Base-by-base conservation (phyloP, 805 yeast species). In the Kazachstania viticola region DNA sequence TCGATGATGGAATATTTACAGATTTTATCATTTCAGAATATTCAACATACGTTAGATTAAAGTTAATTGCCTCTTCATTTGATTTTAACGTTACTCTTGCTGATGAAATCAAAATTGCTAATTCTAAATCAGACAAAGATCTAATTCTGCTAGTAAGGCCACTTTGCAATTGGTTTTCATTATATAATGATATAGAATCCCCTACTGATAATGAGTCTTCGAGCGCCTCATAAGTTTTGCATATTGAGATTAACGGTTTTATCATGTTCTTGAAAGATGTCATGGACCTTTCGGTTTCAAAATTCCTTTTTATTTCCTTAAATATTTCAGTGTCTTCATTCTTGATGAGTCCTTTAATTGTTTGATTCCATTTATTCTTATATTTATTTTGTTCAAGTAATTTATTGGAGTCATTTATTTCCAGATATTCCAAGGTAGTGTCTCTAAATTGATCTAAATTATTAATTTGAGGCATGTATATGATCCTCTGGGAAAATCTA, bases 401-500 rank as follows among this genome's bases (percentile, higher is more conserved):
- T 4, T n/a, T 15, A 14, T 9, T 4, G 14, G 12, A 9, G 18
- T 19, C 16, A 22, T 14, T 5, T 29, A n/a, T 27, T 4, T 21
- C 14, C 21, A 46, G 19, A 19, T 64, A 56, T 17, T 64, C 51
- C 14, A 52, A 47, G 11, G 73, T 71, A 14, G 72, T 60, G 2
- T 52, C 46, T 54, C 70, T 59, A 42, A 78, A 81, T 11, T 62
- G 67, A 1, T 66, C 71, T 3, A 73, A 44, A 2, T 60, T 52
- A 1, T 44, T 41, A 0, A 76, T 63, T 30, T 73, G 74, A 17
- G 70, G 69, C 23, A 84, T 61, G 13, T 67, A 66, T 16, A 85
- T 65, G 3, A 79, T 56, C 30, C 94, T 61, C 49, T 88, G 95
- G 13, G 91, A 76, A 52, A 87, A 91, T 41, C 99, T 62, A 35